Evolutionary conservation across 352 stramenopile species (phyloP).

Genomic region (Globisporangium alternatum): DNA sequence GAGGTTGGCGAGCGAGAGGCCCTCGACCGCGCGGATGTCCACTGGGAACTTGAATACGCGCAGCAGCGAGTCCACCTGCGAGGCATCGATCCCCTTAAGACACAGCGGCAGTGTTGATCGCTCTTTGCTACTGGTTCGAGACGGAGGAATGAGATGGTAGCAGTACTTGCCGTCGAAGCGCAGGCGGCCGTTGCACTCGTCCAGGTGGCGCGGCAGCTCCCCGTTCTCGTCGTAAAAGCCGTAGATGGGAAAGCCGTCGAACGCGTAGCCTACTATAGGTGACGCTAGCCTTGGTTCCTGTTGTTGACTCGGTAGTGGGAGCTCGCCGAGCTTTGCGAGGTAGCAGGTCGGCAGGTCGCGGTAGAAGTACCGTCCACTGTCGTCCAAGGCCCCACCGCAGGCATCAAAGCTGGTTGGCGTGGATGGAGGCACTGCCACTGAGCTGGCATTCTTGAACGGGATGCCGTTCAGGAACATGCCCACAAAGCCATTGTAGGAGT

Average conservation of each 20-base stretch:
- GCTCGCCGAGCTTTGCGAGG: slow-evolving; percentile 18
- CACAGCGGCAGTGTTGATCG: slow-evolving; percentile 50
- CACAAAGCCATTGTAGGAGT: slow-evolving; percentile 26
- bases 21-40: slow-evolving; percentile 46
- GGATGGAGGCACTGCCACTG: background rate
- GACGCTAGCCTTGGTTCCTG: slow-evolving; percentile 15
- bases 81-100: slow-evolving; percentile 40
- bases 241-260: slow-evolving; percentile 64
- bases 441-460: slow-evolving; percentile 34
- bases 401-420: slow-evolving; percentile 3
- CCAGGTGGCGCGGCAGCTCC: slow-evolving; percentile 32
- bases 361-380: slow-evolving; percentile 50
- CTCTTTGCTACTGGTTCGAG: background rate
- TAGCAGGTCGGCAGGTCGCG: slow-evolving; percentile 37
- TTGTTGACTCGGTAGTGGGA: background rate
- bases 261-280: slow-evolving; percentile 46
- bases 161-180: slow-evolving; percentile 43
- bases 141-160: slow-evolving; percentile 42
- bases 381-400: slow-evolving; percentile 54
- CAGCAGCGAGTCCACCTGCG: slow-evolving; percentile 18
- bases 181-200: slow-evolving; percentile 54
- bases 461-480: slow-evolving; percentile 67
- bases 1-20: slow-evolving; percentile 41
- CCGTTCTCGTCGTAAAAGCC: slow-evolving; percentile 47
- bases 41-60: slow-evolving; percentile 45